Evolutionary conservation across 495 filamentous ascomycete species (phyloP).

Genomic region (Apiosordaria backusii): DNA sequence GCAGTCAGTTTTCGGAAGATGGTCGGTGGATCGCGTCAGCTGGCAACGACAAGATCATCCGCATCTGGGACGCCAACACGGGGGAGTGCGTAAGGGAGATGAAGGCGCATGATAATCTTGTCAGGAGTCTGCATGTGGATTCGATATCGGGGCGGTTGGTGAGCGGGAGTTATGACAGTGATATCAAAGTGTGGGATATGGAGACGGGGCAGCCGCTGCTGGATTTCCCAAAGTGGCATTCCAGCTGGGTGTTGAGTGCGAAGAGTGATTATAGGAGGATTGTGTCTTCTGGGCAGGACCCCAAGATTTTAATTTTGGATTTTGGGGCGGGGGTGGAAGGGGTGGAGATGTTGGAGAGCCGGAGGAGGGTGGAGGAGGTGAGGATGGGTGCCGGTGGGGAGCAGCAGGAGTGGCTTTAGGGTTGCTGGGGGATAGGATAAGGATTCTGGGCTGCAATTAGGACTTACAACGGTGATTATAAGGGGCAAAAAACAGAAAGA

Average conservation of each 20-base stretch:
- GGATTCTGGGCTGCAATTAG: not conserved
- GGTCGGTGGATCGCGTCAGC: constrained; percentile 83
- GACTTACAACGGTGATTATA: too few species aligned
- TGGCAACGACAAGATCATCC: constrained; percentile 89
- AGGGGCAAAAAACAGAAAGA: not conserved
- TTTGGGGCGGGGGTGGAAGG: constrained; percentile 59
- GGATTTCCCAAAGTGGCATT: constrained; percentile 83
- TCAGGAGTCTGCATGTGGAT: constrained; percentile 86
- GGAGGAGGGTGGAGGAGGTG: not conserved
- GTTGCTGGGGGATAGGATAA: not conserved
- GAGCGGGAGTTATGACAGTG: constrained; percentile 88
- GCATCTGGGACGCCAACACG: constrained; percentile 88
- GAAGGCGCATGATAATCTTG: constrained; percentile 72
- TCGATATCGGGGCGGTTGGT: constrained; percentile 75
- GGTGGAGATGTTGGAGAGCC: constrained; percentile 52
- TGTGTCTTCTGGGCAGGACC: constrained; percentile 89
- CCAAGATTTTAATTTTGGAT: constrained; percentile 87
- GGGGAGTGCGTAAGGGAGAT: constrained; percentile 77
- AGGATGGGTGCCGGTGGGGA: not conserved
- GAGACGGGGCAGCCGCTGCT: constrained; percentile 67
- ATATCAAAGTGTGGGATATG: constrained; percentile 88
- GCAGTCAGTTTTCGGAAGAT: constrained; percentile 92
- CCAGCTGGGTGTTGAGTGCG: constrained; percentile 91
- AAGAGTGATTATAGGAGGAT: constrained; percentile 93
- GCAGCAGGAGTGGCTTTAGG: constrained; percentile 1